Conservation (phyloP, 2,329 filamentous ascomycete genomes). For the Beauveria australis region DNA sequence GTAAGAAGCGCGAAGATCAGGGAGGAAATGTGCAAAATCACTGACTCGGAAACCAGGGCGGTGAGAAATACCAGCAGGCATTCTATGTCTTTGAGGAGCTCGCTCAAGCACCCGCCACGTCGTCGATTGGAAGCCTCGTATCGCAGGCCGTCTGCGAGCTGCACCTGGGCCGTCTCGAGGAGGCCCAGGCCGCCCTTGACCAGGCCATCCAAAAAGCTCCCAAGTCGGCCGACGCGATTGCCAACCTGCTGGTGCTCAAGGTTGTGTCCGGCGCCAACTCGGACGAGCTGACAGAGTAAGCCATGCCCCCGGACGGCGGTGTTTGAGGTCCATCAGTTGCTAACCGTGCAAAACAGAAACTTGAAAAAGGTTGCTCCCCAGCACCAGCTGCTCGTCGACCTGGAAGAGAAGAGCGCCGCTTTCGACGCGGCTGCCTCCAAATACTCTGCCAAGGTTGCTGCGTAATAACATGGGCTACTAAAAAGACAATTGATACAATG, state of each 20-base stretch:
- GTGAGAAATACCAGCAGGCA: conserved; percentile 90
- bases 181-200: conserved; percentile 79
- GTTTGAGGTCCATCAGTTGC: background rate
- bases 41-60: conserved; percentile 52
- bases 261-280: conserved; percentile 67
- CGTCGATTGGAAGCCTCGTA: conserved; percentile 67
- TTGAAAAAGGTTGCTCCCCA: conserved; percentile 52
- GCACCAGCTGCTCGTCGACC: conserved; percentile 64
- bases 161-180: conserved; percentile 79
- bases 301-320: conserved; percentile 11
- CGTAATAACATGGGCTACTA: conserved; percentile 22
- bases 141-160: conserved; percentile 87
- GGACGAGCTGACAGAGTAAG: conserved; percentile 54
- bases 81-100: conserved; percentile 98
- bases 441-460: conserved; percentile 74
- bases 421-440: conserved; percentile 84
- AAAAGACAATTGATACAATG: background rate
- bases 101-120: conserved; percentile 75
- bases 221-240: conserved; percentile 64
- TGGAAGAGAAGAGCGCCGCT: conserved; percentile 71
- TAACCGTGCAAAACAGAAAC: conserved; percentile 32
- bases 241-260: conserved; percentile 74
- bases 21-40: background rate
- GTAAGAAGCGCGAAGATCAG: conserved; percentile 37
- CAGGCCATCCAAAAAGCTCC: conserved; percentile 70